Evolutionary conservation across 2,329 filamentous ascomycete species (phyloP).

Genomic region (Xylariaceae sp.): DNA sequence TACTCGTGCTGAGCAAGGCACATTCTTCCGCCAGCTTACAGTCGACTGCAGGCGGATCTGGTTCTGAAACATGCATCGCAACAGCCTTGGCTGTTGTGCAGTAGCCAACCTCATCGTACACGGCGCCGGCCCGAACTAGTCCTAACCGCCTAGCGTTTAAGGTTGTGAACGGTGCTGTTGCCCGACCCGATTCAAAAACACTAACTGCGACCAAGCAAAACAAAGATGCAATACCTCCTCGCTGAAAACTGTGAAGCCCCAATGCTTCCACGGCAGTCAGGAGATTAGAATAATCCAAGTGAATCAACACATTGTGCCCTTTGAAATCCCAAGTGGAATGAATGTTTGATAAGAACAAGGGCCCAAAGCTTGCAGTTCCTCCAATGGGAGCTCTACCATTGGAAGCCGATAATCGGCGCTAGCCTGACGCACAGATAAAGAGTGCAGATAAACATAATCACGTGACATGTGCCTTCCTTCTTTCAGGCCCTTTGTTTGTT

Average conservation of each 20-base stretch:
- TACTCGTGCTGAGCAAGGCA: neutral
- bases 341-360: neutral
- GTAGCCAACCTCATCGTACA: slow-evolving; percentile 22
- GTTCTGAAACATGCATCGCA: slow-evolving; percentile 15
- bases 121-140: slow-evolving; percentile 5
- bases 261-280: neutral
- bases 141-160: neutral
- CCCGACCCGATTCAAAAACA: neutral
- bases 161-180: neutral
- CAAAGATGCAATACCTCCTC: neutral
- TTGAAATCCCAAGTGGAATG: neutral
- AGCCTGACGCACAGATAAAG: neutral
- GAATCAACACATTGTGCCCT: neutral
- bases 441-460: neutral
- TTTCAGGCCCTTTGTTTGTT: too few species aligned
- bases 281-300: neutral
- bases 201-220: neutral
- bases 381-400: neutral
- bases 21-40: slow-evolving; percentile 12
- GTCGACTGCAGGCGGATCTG: slow-evolving; percentile 11
- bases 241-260: neutral
- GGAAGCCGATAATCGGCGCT: neutral
- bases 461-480: neutral
- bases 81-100: slow-evolving; percentile 22
- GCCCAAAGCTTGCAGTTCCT: too few species aligned